phyloP scores from a whole-genome alignment of 805 yeast genomes.

The Wickerhamomyces rabaulensis region DNA sequence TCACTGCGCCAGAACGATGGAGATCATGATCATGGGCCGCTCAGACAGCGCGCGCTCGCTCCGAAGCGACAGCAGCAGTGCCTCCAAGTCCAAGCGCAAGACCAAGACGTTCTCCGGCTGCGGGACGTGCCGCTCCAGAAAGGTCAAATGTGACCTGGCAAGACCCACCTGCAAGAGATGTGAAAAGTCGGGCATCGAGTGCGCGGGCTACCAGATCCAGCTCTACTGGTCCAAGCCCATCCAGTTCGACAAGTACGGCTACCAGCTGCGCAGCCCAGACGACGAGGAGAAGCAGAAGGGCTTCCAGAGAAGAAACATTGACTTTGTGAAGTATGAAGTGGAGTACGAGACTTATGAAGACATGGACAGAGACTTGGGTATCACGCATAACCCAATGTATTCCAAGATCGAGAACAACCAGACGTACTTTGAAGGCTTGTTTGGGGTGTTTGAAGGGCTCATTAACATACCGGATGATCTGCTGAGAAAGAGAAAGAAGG shows the following conservation, averaged over 20 bases:
- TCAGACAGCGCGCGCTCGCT: neutral
- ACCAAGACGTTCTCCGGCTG: conserved; percentile 84
- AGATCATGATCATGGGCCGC: neutral
- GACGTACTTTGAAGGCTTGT: conserved; percentile 66
- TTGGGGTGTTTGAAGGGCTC: conserved; percentile 68
- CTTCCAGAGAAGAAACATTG: conserved; percentile 66
- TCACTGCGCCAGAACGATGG: too few relatives aligned
- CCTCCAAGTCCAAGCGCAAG: conserved; percentile 27
- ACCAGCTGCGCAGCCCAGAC: conserved; percentile 23
- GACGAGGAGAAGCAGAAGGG: conserved; percentile 38
- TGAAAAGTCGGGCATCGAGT: conserved; percentile 54
- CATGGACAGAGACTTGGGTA: conserved; percentile 65
- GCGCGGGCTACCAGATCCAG: conserved; percentile 82
- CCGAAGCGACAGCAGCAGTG: neutral
- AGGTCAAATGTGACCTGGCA: conserved; percentile 73
- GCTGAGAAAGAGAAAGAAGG: conserved; percentile 21
- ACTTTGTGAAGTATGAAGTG: conserved; percentile 66
- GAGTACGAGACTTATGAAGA: conserved; percentile 73
- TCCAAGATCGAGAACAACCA: conserved; percentile 34
- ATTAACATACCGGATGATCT: conserved; percentile 14
- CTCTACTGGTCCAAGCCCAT: conserved; percentile 67
- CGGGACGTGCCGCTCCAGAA: conserved; percentile 77
- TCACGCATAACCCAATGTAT: conserved; percentile 45
- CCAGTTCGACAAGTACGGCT: conserved; percentile 42
- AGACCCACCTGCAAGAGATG: conserved; percentile 74